Conservation (phyloP, 495 filamentous ascomycete species). For the Penicillium pulvis region DNA sequence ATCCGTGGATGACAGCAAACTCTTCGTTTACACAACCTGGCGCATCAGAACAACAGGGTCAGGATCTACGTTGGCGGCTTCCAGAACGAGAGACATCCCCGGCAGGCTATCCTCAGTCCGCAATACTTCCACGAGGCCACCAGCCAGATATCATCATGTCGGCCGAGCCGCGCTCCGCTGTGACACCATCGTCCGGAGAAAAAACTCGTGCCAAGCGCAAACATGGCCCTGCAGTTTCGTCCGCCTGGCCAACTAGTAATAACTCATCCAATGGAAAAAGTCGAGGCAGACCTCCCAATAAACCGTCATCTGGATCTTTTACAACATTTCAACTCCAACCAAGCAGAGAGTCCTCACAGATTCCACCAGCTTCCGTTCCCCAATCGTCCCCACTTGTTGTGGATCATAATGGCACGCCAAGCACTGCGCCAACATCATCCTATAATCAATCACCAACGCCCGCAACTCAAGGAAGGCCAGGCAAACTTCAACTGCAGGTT, state of each 20-base stretch:
- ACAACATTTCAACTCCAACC: constrained; percentile 83
- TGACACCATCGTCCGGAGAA: constrained; percentile 58
- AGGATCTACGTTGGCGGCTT: constrained; percentile 51
- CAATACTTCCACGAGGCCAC: constrained; percentile 64
- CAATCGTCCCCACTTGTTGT: constrained; percentile 34
- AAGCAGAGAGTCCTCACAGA: constrained; percentile 39
- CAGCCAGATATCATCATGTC: constrained; percentile 53
- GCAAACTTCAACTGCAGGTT: constrained; percentile 76
- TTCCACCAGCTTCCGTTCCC: constrained; percentile 24
- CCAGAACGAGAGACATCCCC: constrained; percentile 58
- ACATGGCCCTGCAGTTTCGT: constrained; percentile 94
- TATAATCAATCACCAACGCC: constrained; percentile 37
- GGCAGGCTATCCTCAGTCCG: constrained; percentile 76
- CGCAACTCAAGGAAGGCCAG: constrained; percentile 32
- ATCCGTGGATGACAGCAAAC: constrained; percentile 58
- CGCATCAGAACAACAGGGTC: constrained; percentile 32
- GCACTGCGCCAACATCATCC: constrained; percentile 20
- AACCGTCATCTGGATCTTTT: constrained; percentile 76
- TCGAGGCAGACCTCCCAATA: constrained; percentile 82
- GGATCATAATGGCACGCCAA: constrained; percentile 26
- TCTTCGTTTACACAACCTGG: constrained; percentile 35
- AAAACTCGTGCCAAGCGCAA: constrained; percentile 64
- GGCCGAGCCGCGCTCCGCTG: constrained; percentile 68
- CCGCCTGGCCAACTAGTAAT: constrained; percentile 81
- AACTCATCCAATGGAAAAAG: constrained; percentile 70